phyloP scores from a whole-genome alignment of 2,329 filamentous ascomycete genomes.

The Cercospora nicotianae region DNA sequence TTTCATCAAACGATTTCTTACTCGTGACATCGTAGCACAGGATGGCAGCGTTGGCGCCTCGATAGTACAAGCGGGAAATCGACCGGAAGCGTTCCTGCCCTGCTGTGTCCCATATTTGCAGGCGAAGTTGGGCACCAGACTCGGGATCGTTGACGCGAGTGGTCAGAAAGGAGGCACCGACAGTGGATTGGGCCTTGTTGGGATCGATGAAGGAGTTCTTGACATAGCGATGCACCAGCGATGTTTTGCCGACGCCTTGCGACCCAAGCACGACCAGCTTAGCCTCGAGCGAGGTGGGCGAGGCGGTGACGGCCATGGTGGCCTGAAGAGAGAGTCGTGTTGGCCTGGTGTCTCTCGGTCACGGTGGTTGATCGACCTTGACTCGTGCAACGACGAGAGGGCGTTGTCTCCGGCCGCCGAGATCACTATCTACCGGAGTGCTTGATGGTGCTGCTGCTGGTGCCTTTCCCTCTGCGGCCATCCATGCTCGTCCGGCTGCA shows the following conservation, averaged over 20 bases:
- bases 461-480: neutral
- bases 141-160: conserved; percentile 72
- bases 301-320: conserved; percentile 17
- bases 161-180: conserved; percentile 60
- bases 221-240: conserved; percentile 73
- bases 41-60: conserved; percentile 89
- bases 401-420: neutral
- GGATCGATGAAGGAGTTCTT: conserved; percentile 68
- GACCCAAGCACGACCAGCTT: conserved; percentile 80
- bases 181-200: conserved; percentile 47
- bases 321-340: neutral
- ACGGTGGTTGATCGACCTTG: neutral
- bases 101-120: conserved; percentile 96
- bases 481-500: neutral
- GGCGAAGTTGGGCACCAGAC: conserved; percentile 79
- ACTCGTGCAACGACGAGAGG: neutral
- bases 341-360: neutral
- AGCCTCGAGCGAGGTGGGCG: conserved; percentile 64
- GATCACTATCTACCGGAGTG: neutral
- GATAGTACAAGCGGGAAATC: conserved; percentile 94
- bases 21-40: conserved; percentile 94
- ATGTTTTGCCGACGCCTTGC: conserved; percentile 78
- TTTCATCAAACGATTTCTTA: conserved; percentile 80
- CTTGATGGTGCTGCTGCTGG: neutral
- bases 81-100: conserved; percentile 94